phyloP scores from a whole-genome alignment of 306 rosid species.

The Mimosa bimucronata region DNA sequence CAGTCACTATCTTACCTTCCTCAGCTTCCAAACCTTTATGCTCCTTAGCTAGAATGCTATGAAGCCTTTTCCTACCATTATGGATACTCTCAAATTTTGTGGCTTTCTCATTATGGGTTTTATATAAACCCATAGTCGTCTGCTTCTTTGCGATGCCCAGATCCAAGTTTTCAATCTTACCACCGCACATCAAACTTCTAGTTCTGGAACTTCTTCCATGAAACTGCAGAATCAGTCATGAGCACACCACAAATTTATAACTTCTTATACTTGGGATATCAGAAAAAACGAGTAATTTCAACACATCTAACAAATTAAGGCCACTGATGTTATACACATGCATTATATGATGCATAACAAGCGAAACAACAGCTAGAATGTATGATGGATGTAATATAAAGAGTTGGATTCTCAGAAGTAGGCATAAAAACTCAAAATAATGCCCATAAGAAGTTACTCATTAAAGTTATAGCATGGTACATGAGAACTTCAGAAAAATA shows the following conservation, averaged over 20 bases:
- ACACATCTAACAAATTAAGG: conserved; percentile 31
- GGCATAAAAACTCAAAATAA: conserved; percentile 23
- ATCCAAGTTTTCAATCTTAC: conserved; percentile 45
- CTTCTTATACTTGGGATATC: background rate
- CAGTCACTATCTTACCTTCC: conserved; percentile 62
- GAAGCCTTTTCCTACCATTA: conserved; percentile 33
- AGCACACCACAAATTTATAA: conserved; percentile 40
- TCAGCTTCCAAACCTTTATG: conserved; percentile 51
- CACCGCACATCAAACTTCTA: conserved; percentile 38
- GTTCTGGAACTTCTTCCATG: conserved; percentile 45
- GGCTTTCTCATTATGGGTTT: conserved; percentile 31
- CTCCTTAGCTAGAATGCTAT: conserved; percentile 38
- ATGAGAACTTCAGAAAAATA: background rate
- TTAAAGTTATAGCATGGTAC: conserved; percentile 20
- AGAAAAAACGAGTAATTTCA: conserved; percentile 30
- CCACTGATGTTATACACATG: background rate
- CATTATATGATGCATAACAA: conserved; percentile 32
- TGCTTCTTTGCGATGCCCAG: conserved; percentile 43
- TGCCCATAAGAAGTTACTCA: conserved; percentile 12
- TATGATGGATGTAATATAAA: conserved; percentile 7
- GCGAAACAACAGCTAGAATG: background rate
- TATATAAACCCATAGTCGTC: conserved; percentile 40
- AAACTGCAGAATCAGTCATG: conserved; percentile 62
- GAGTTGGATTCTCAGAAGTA: background rate
- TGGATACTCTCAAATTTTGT: conserved; percentile 30